Evolutionary conservation across 1,139 yeast genomes (phyloP), one percentile per base, ranked within the genome.

Genomic region (Kodamaea alishanica): DNA sequence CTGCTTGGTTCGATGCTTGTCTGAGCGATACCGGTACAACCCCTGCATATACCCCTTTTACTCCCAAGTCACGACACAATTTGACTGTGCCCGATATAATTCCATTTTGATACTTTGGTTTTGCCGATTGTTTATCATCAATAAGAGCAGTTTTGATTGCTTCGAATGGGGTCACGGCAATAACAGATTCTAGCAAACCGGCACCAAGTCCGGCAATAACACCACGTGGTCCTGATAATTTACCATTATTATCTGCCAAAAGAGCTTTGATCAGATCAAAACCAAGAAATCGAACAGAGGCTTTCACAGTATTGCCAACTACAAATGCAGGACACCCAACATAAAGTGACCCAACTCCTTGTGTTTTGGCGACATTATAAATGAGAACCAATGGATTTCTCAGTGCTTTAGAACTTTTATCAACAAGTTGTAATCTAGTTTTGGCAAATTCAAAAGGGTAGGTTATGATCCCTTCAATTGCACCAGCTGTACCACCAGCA

Each of bases 251-350:
- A 59, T 92, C 97, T 25, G 82, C 79, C 44, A 92, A 69, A 23
- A 84, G 52, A 36, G 80, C 73, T 59, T 89, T 90, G 60, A 92
- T 86, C 24, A 83, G 75, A 58, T 92, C 98, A 55, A 88, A 92
- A 6, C 97, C 97, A 10, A 92, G 71, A 61, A 92, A 92, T 49
- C 98, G 74, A 3, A 90, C 92, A 12, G 95, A 87, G 0, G 98
- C 97, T 61, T 92, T 92, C 42, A 87, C 92, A 0, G 97, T 90
- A 60, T 92, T 92, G 25, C 98, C 98, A 24, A 90, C 84, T 29
- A 90, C 95, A 55, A 89, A 88, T 0, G 97, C 97, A 1, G 97
- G 96, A 69, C 97, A 90, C n/a, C 98, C 98, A 2, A 90, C 90
- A 57, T 92, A 92, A 33, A 90, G 65, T 0, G 96, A 70, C 6